A percentile compares a stretch with the other conserved stretches of the same genome.
These are phyloP conservation scores for Oldenlandia corymbosa DNA, from an alignment of 257 asterid genomes.

Conservation along the genomic window DNA sequence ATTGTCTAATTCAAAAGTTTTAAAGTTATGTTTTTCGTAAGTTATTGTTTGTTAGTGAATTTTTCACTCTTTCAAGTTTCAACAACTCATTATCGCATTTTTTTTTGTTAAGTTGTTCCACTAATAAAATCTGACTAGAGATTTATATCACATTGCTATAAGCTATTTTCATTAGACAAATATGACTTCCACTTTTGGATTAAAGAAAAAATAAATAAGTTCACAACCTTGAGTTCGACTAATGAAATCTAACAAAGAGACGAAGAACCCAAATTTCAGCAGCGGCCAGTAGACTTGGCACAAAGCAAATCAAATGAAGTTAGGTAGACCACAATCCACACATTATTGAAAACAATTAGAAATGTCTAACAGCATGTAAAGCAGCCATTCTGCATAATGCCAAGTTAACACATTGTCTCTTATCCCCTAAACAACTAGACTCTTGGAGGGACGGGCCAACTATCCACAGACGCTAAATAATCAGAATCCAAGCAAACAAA, in stretches of 20 bases:
- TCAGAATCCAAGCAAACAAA: conserved; percentile 16
- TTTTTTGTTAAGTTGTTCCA: too few relatives aligned
- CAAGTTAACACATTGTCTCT: conserved; percentile 16
- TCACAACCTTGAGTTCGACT: too few relatives aligned
- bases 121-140: too few relatives aligned
- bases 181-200: too few relatives aligned
- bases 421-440: conserved; percentile 7
- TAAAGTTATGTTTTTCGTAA: too few relatives aligned
- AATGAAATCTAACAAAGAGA: neutral
- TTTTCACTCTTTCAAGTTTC: too few relatives aligned
- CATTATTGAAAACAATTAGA: conserved; percentile 24
- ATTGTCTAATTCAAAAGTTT: too few relatives aligned
- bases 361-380: conserved; percentile 5
- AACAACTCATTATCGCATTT: too few relatives aligned
- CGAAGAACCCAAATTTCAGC: neutral
- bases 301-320: neutral
- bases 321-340: conserved; percentile 16
- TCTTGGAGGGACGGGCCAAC: conserved; percentile 5
- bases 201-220: too few relatives aligned
- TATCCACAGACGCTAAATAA: conserved; percentile 39
- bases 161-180: too few relatives aligned
- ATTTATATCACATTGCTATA: too few relatives aligned
- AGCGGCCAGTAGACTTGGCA: neutral
- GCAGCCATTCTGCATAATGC: conserved; percentile 17
- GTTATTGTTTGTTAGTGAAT: too few relatives aligned